phyloP scores from a whole-genome alignment of 2,329 filamentous ascomycete species.

The Claviceps purpurea region DNA sequence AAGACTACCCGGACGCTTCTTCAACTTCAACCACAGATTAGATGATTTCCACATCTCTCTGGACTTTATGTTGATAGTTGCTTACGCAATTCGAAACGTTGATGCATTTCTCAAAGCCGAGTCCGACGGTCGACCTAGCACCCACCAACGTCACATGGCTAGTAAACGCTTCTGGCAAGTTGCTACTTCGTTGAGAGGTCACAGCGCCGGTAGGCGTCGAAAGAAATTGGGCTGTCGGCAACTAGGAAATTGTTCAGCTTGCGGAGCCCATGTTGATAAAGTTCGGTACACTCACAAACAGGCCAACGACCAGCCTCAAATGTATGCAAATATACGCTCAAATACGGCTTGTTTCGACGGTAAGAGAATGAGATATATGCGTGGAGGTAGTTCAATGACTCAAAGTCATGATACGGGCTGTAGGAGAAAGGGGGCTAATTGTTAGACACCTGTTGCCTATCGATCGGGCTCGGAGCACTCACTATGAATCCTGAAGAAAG shows the following conservation, averaged over 20 bases:
- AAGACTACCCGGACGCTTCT: no score
- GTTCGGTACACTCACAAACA: background rate
- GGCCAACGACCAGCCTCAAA: background rate
- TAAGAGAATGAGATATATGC: background rate
- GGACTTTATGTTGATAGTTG: no score
- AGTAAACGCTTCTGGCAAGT: no score
- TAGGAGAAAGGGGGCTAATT: background rate
- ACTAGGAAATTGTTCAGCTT: background rate
- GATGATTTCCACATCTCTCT: no score
- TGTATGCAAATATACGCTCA: constrained; percentile 1
- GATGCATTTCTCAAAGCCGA: no score
- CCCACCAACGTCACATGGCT: no score
- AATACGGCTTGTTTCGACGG: background rate
- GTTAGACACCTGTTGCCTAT: background rate
- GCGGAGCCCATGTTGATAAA: background rate
- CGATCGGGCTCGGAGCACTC: background rate
- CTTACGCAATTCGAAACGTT: no score
- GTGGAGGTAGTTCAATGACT: background rate
- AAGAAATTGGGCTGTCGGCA: background rate
- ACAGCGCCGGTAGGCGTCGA: background rate
- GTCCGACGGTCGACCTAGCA: no score
- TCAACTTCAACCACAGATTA: no score
- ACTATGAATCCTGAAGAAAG: background rate
- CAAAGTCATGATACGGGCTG: background rate
- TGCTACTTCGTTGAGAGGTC: background rate